These are phyloP conservation scores for Hypomyces rosellus DNA, from an alignment of 2,329 filamentous ascomycete genomes.

Conservation along the genomic window DNA sequence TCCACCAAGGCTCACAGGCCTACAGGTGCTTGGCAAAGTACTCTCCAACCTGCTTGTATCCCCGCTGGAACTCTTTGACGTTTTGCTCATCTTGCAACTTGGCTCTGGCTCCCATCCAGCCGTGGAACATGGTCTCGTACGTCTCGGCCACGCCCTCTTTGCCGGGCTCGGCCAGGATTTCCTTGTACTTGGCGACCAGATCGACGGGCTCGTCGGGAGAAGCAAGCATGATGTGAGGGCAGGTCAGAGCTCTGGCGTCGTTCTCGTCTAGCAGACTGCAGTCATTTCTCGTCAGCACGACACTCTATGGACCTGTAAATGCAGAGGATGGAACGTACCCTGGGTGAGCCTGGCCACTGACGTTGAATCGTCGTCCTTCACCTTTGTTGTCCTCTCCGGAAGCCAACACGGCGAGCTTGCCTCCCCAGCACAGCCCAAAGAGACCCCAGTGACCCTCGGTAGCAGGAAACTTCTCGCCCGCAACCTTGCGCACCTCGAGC, in stretches of 20 bases:
- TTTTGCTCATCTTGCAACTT: conserved; percentile 40
- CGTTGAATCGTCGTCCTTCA: conserved; percentile 28
- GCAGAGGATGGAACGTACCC: conserved; percentile 15
- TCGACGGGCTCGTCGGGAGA: conserved; percentile 43
- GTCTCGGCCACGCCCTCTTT: conserved; percentile 40
- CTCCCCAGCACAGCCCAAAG: conserved; percentile 47
- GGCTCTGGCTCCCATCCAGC: conserved; percentile 53
- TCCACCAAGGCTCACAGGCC: background rate
- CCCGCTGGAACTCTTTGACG: conserved; percentile 41
- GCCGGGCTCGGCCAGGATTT: conserved; percentile 29
- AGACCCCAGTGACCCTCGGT: conserved; percentile 36
- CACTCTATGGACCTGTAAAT: too few species aligned
- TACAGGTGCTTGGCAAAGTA: conserved; percentile 38
- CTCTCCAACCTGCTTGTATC: conserved; percentile 38
- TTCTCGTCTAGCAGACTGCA: conserved; percentile 27
- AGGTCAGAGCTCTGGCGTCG: conserved; percentile 38
- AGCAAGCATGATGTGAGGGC: conserved; percentile 44
- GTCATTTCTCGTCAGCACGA: background rate
- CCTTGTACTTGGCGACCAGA: conserved; percentile 36
- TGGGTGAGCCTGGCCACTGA: conserved; percentile 27
- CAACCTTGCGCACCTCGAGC: conserved; percentile 24
- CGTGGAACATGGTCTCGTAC: conserved; percentile 46
- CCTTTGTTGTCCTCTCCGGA: conserved; percentile 31
- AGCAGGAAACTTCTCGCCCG: conserved; percentile 26
- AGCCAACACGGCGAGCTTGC: conserved; percentile 35